Evolutionary conservation across 257 asterid species (phyloP), one percentile per base, ranked within the genome.

Genomic region (Solanum megistacrolobum): DNA sequence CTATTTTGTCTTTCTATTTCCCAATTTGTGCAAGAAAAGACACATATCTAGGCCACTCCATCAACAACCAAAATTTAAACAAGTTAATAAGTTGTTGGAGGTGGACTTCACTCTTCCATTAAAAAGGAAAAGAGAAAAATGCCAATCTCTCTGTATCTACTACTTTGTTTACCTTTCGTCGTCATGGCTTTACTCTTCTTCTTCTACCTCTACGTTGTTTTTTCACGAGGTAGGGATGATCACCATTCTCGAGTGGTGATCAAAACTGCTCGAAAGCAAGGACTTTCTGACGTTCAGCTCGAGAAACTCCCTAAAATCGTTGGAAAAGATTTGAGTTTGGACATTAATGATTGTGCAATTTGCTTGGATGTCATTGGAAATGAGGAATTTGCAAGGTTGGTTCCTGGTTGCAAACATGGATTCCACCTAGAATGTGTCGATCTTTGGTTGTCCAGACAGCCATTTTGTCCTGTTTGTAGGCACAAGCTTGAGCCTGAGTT

Each of bases 331-430:
- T 86, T 86, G 85, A 79, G 31, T 7, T 27, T 7, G 27, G 58
- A 23, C 12, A 18, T 52, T 52, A 55, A 52, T 29, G 88, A 86
- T 72, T 86, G 85, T 34, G 76, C 85, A 21, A 39, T 86, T 52
- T 86, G 62, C 69, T 86, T 86, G 85, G 88, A 86, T 43, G 41
- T 71, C 9, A 86, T 52, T 43, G 41, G 31, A 38, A 34, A 13
- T 3, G 74, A 86, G 12, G 12, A 86, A 86, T 36, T 14, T 46
- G 88, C 55, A 29, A 32, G 85, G 35, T 34, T 86, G 4, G 12
- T 86, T 68, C 89, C 90, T 6, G 88, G 88, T 83, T 90, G 89
- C 69, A 86, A 86, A 86, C 92, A 90, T 83, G 89, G 89, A 78
- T 90, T 88, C 75, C 92, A 88, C 74, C 32, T 84, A 18, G 29